Percentiles rank a stretch among this genome's conserved stretches.
These are phyloP conservation scores for Penicillium freii DNA, from an alignment of 2,329 filamentous ascomycete genomes.

Conservation along the genomic window DNA sequence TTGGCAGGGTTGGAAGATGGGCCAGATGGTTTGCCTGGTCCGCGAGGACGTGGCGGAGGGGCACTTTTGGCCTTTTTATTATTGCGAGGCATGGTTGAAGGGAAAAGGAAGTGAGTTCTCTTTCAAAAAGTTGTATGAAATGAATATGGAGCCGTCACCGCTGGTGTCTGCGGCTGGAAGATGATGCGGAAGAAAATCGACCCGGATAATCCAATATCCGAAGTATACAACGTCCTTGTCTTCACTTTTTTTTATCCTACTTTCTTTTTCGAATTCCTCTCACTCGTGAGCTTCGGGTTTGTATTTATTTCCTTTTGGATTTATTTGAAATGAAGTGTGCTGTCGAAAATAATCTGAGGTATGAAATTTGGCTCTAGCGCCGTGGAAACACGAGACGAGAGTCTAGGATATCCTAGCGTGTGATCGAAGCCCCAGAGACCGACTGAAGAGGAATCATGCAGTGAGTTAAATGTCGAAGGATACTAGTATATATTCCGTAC, in stretches of 20 bases:
- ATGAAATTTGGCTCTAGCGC: neutral
- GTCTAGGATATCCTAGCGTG: neutral
- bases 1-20: conserved; percentile 1
- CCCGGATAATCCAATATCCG: conserved; percentile 26
- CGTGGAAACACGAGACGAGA: neutral
- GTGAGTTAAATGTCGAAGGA: neutral
- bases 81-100: conserved; percentile 22
- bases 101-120: neutral
- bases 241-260: neutral
- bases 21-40: conserved; percentile 12
- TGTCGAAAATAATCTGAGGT: neutral
- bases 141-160: neutral
- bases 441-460: neutral
- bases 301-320: neutral
- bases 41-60: conserved; percentile 10
- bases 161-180: neutral
- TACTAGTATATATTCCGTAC: no score
- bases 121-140: neutral
- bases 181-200: conserved; percentile 4
- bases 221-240: neutral
- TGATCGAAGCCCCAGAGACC: no score
- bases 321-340: neutral
- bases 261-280: neutral
- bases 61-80: conserved; percentile 18
- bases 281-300: neutral